Evolutionary conservation across 805 yeast genomes (phyloP), one percentile per base, ranked within the genome.

Genomic region (Saccharomycopsis babjevae): DNA sequence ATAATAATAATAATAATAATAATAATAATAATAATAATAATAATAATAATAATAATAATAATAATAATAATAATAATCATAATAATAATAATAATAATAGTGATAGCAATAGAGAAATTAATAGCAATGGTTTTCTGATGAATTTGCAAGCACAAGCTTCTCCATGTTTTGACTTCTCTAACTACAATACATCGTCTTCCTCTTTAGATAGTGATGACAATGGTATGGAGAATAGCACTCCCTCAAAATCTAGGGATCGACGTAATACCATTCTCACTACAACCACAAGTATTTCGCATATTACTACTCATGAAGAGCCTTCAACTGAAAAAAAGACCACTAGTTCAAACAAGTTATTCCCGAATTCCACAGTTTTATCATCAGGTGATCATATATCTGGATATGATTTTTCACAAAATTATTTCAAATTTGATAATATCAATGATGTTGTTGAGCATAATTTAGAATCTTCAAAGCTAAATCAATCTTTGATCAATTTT

Each of bases 241-340:
- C 50, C 20, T 22, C 32, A 38, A 57, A 54, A 38, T 28, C 63
- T 25, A 40, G 63, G 30, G 58, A 58, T 38, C 22, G 52, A 46
- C 52, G 52, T 22, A 58, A 61, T 38, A 61, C 63, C 11, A 39
- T 61, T 54, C 52, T 61, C 8, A 61, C 63, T 15, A 60, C 62
- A 13, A 59, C 25, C n/a, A 46, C 52, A 10, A 46, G 52, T 18
- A 22, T 46, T 15, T 46, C 52, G n/a, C 52, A 46, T 22, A 28
- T 46, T 7, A 25, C 52, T 13, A 46, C 32, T 11, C 52, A 22
- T 22, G 52, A 46, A 25, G 52, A 46, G 25, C 6, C 2, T 20
- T 25, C 52, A 46, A 22, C n/a, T 15, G 3, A 22, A 11, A 46
- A 28, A 22, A 46, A 46, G 15, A 46, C 5, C 4, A 15, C 16